phyloP scores from a whole-genome alignment of 2,329 filamentous ascomycete species.

The Paraphoma chrysanthemicola region DNA sequence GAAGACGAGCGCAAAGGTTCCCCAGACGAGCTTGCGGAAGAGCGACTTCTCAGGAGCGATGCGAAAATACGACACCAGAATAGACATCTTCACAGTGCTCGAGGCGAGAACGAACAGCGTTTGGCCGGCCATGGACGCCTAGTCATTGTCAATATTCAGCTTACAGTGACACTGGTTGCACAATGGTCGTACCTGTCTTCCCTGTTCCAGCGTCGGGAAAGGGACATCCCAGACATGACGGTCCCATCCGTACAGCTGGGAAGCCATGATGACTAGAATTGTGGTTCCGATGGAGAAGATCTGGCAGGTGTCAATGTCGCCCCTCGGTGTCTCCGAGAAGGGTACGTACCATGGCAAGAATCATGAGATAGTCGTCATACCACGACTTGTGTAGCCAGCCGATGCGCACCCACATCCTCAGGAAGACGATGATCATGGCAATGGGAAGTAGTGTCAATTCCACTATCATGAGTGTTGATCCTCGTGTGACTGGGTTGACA shows the following conservation, averaged over 20 bases:
- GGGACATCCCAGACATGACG: slow-evolving; percentile 47
- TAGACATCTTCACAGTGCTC: slow-evolving; percentile 47
- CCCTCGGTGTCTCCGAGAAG: slow-evolving; percentile 8
- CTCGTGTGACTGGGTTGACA: slow-evolving; percentile 50
- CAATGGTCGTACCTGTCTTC: slow-evolving; percentile 39
- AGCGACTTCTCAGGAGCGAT: slow-evolving; percentile 49
- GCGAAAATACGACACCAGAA: slow-evolving; percentile 48
- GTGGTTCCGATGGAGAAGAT: slow-evolving; percentile 43
- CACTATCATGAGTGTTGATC: slow-evolving; percentile 51
- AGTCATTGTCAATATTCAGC: slow-evolving; percentile 23
- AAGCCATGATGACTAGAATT: slow-evolving; percentile 43
- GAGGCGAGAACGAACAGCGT: slow-evolving; percentile 49
- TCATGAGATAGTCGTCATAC: slow-evolving; percentile 50
- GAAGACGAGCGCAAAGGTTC: slow-evolving; percentile 42
- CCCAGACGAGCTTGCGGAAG: slow-evolving; percentile 48
- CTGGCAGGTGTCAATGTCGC: slow-evolving; percentile 29
- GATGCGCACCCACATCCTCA: slow-evolving; percentile 45
- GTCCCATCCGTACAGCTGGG: slow-evolving; percentile 48
- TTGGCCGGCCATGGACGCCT: slow-evolving; percentile 49
- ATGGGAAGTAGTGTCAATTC: slow-evolving; percentile 46
- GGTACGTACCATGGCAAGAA: slow-evolving; percentile 42
- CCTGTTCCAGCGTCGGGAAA: slow-evolving; percentile 36
- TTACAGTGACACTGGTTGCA: slow-evolving; percentile 21
- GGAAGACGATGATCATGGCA: slow-evolving; percentile 43
- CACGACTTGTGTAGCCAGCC: slow-evolving; percentile 47